These are phyloP conservation scores for Boechera divaricarpa DNA, from an alignment of 345 rosid species.

Conservation along the genomic window DNA sequence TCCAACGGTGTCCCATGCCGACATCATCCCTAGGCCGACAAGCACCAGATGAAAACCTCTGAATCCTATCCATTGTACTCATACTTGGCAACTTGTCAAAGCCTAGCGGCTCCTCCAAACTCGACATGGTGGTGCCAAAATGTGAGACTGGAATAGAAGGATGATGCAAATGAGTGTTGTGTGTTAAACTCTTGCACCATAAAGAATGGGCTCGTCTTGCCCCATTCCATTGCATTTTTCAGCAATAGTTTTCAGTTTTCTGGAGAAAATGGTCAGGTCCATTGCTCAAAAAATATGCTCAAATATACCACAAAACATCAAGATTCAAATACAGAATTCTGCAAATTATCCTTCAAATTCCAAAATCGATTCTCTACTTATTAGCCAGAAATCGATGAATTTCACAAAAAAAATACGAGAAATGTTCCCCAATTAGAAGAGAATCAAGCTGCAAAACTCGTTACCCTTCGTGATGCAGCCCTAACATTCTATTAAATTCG, in stretches of 20 bases:
- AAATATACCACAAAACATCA: neutral
- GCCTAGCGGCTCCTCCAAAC: slow-evolving; percentile 92
- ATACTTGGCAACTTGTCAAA: slow-evolving; percentile 92
- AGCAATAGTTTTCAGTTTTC: slow-evolving; percentile 34
- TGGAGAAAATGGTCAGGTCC: slow-evolving; percentile 44
- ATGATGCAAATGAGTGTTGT: slow-evolving; percentile 41
- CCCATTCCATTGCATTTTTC: slow-evolving; percentile 44
- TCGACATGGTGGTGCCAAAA: slow-evolving; percentile 75
- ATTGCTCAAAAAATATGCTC: slow-evolving; percentile 33
- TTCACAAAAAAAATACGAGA: neutral
- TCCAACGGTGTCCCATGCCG: slow-evolving; percentile 84
- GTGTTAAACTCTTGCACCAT: slow-evolving; percentile 37
- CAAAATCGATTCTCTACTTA: neutral
- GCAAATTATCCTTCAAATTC: neutral
- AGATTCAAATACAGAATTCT: neutral
- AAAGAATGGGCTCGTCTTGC: slow-evolving; percentile 36
- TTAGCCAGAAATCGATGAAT: neutral
- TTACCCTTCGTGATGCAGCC: neutral
- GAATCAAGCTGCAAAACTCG: neutral
- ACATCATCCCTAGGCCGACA: slow-evolving; percentile 76
- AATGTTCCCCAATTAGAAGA: neutral
- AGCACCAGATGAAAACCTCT: slow-evolving; percentile 84
- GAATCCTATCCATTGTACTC: slow-evolving; percentile 81
- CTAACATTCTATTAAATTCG: too few relatives aligned
- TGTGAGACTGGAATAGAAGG: slow-evolving; percentile 50